phyloP scores from a whole-genome alignment of 2,329 filamentous ascomycete species.

The Fusarium siculi region DNA sequence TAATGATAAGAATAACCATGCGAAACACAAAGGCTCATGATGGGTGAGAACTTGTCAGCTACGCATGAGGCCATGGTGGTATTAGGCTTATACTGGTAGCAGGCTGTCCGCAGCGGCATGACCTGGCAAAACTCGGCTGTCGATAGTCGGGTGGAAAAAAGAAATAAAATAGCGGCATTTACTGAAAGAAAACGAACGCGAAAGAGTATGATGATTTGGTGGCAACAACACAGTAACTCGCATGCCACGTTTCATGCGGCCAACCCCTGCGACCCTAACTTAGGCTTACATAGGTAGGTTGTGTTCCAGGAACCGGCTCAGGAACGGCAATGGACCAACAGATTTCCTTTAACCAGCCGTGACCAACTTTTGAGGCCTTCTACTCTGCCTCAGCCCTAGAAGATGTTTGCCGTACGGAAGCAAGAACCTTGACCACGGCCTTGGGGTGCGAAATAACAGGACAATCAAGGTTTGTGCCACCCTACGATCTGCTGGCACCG shows the following conservation, averaged over 20 bases:
- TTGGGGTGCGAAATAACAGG: slow-evolving; percentile 24
- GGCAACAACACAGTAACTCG: neutral
- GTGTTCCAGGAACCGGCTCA: slow-evolving; percentile 9
- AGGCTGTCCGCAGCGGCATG: slow-evolving; percentile 2
- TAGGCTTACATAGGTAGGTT: neutral
- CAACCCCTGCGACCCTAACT: slow-evolving; percentile 24
- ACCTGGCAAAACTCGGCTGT: neutral
- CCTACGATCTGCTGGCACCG: slow-evolving; percentile 41
- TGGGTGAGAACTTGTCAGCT: slow-evolving; percentile 34
- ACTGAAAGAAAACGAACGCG: neutral
- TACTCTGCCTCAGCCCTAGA: slow-evolving; percentile 19
- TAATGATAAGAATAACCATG: slow-evolving; percentile 8
- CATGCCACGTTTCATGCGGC: slow-evolving; percentile 39
- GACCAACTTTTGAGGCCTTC: slow-evolving; percentile 36
- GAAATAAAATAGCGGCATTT: neutral
- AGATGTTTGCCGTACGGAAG: neutral
- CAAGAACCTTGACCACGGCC: slow-evolving; percentile 20
- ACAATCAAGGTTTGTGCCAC: slow-evolving; percentile 8
- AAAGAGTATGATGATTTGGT: slow-evolving; percentile 1
- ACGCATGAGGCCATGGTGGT: slow-evolving; percentile 5
- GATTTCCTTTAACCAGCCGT: slow-evolving; percentile 13
- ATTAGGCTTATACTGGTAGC: neutral
- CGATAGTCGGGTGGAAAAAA: neutral
- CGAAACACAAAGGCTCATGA: slow-evolving; percentile 34
- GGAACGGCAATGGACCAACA: slow-evolving; percentile 15